phyloP scores from a whole-genome alignment of 2,329 filamentous ascomycete species.

The Clarireedia monteithiana region DNA sequence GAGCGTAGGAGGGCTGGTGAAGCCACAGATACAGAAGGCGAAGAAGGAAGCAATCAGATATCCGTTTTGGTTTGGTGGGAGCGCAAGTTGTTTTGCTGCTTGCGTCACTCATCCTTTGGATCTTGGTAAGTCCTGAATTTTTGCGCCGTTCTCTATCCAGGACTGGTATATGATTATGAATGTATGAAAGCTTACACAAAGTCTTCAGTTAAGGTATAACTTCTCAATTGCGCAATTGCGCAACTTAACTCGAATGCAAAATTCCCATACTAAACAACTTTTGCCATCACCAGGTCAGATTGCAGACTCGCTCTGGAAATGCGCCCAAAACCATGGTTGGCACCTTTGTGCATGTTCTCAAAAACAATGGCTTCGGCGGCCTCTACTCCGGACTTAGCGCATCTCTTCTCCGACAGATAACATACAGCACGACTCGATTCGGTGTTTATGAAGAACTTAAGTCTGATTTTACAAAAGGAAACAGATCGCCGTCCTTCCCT shows the following conservation, averaged over 20 bases:
- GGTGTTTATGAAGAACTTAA: constrained; percentile 95
- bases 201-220: constrained; percentile 23
- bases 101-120: constrained; percentile 90
- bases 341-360: constrained; percentile 77
- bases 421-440: constrained; percentile 94
- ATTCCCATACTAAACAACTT: not conserved
- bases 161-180: constrained; percentile 11
- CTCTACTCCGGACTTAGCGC: constrained; percentile 90
- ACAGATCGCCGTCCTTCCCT: constrained; percentile 55
- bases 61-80: constrained; percentile 95
- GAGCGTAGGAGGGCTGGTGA: constrained; percentile 6
- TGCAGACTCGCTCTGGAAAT: constrained; percentile 75
- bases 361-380: constrained; percentile 66
- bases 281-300: constrained; percentile 55
- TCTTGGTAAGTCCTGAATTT: constrained; percentile 55
- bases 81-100: constrained; percentile 85
- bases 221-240: not conserved
- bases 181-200: not conserved
- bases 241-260: not conserved
- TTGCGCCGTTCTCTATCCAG: not conserved
- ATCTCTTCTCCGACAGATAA: constrained; percentile 85
- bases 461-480: constrained; percentile 49
- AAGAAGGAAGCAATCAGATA: constrained; percentile 39
- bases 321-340: constrained; percentile 74
- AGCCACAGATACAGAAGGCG: constrained; percentile 14